phyloP scores from a whole-genome alignment of 1,139 yeast species.

The Zygosaccharomyces sapae region DNA sequence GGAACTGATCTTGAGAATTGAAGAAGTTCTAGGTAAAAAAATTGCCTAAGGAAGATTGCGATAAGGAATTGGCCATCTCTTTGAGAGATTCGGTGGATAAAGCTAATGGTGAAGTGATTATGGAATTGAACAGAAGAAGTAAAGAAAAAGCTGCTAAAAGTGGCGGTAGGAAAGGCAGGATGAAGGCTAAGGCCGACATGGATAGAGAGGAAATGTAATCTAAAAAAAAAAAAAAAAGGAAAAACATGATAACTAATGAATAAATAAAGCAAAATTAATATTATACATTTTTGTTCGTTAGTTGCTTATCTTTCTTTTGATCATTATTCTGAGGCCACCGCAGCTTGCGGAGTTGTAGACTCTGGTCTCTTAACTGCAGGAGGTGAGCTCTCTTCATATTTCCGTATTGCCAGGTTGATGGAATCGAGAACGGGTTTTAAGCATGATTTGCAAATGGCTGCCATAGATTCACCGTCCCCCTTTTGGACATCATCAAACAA shows the following conservation, averaged over 20 bases:
- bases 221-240: background rate
- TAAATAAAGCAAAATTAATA: background rate
- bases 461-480: constrained; percentile 31
- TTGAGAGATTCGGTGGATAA: constrained; percentile 85
- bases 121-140: constrained; percentile 72
- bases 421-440: constrained; percentile 29
- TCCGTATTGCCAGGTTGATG: constrained; percentile 29
- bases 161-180: constrained; percentile 39
- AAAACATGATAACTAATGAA: background rate
- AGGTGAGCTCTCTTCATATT: constrained; percentile 22
- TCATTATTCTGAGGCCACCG: background rate
- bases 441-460: constrained; percentile 27
- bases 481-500: constrained; percentile 29
- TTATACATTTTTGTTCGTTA: no score
- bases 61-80: constrained; percentile 71
- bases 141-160: constrained; percentile 39
- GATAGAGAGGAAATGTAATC: constrained; percentile 46
- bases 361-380: background rate
- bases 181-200: constrained; percentile 39
- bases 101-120: constrained; percentile 86
- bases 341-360: background rate
- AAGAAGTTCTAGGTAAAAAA: constrained; percentile 76
- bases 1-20: constrained; percentile 82
- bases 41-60: constrained; percentile 77
- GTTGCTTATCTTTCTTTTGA: background rate